Evolutionary conservation across 2,329 filamentous ascomycete genomes (phyloP), one percentile per base, ranked within the genome.

Genomic region (Aureobasidium namibiae): DNA sequence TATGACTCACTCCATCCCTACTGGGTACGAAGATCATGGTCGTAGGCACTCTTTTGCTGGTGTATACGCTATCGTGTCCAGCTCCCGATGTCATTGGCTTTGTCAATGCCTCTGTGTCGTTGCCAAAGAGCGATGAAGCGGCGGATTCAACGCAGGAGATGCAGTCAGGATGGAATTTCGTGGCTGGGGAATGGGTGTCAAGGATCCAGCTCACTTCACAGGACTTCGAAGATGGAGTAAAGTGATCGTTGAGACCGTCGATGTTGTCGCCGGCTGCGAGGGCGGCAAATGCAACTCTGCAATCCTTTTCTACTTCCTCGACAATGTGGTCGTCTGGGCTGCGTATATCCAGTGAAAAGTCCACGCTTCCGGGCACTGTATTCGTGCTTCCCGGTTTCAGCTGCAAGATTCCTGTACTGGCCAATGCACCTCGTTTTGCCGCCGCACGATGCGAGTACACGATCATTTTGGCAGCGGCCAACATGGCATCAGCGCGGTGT

Each of bases 351-450:
- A 90, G 79, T 31, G 79, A 83, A 70, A 90, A 88, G 45, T 77
- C 77, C 6, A 90, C 88, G 31, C 75, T 72, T 0, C 86, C 85
- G 0, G 88, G 86, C 0, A 90, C 84, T 0, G 88, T 91, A 70
- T 91, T 90, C 16, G 87, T 87, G 61, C 81, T 86, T 4, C 86
- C 86, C 0, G 87, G 87, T 48, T 78, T 80, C 8, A 85, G 75
- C 13, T 78, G 84, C 50, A 91, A 70, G 59, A 90, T 88, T 0
- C 87, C 88, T 0, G 88, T 88, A 2, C 82, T 85, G 5, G 85
- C 87, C 11, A 90, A 74, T 13, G 84, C 86, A 1, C 76, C 75
- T 62, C 84, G 75, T 21, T 78, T 75, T 2, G 79, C 78, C 0
- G 88, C 88, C 2, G 86, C 76, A 50, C 80, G 79, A 67, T 88